These are phyloP conservation scores for Alliaria petiolata DNA, from an alignment of 345 rosid species.

Conservation along the genomic window DNA sequence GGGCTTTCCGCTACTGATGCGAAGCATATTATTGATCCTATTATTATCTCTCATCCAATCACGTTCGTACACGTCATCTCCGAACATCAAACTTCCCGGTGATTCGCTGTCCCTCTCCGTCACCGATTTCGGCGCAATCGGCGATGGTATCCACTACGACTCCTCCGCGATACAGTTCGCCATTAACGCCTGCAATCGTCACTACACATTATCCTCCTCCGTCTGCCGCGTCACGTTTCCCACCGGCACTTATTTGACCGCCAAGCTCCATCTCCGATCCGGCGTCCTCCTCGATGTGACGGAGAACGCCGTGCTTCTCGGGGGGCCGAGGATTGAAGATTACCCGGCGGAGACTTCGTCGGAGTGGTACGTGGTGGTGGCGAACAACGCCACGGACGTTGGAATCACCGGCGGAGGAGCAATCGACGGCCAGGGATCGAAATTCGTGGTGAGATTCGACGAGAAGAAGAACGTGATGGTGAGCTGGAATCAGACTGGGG, in stretches of 20 bases:
- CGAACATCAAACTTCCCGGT: constrained; percentile 24
- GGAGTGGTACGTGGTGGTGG: constrained; percentile 81
- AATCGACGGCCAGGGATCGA: constrained; percentile 78
- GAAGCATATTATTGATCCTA: constrained; percentile 20
- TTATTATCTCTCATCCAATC: constrained; percentile 32
- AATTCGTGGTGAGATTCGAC: constrained; percentile 59
- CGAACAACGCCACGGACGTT: constrained; percentile 68
- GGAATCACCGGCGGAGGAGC: constrained; percentile 90
- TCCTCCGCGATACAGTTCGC: constrained; percentile 70
- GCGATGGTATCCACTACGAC: constrained; percentile 74
- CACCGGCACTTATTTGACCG: constrained; percentile 67
- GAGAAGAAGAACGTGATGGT: constrained; percentile 89
- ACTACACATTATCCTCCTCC: constrained; percentile 24
- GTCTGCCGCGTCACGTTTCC: constrained; percentile 73
- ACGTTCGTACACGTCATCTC: constrained; percentile 28
- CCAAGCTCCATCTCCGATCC: constrained; percentile 68
- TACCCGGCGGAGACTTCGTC: constrained; percentile 45
- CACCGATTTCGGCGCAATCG: constrained; percentile 76
- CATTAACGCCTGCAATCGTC: constrained; percentile 54
- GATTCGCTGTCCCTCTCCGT: constrained; percentile 37
- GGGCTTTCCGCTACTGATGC: background rate
- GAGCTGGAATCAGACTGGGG: constrained; percentile 86
- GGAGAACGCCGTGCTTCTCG: constrained; percentile 58
- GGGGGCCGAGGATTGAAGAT: constrained; percentile 63
- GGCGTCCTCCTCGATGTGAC: constrained; percentile 57